Base-by-base conservation (phyloP, 306 rosid species). In the Citrullus amarus region DNA sequence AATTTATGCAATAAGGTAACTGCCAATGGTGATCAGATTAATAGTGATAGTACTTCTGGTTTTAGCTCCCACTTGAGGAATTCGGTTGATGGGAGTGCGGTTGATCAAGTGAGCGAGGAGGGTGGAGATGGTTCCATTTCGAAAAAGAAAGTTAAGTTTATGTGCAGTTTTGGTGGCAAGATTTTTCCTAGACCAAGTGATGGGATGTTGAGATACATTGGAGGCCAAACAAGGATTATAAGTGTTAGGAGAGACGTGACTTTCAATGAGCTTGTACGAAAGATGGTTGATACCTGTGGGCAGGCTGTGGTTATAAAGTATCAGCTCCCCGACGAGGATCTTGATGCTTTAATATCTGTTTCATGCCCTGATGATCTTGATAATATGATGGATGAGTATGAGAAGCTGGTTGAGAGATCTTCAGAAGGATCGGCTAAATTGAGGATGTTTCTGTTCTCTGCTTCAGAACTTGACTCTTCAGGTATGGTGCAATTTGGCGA, bases 311-410 rank as follows among this genome's bases (percentile, higher is more conserved):
- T 85, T 84, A 88, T 94, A 51, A 94, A 94, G 82, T 94, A 94
- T 78, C 98, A 94, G 84, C 93, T 94, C 14, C 97, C 93, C 0
- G 93, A 88, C 2, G 96, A 94, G 90, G 98, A 94, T 83, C 98
- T 94, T 44, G 98, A 93, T 82, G 91, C 97, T 0, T 84, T 93
- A 83, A 94, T 93, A 7, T 90, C 97, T 0, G 87, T 93, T 83
- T 88, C 98, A 0, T 88, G 96, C 81, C 85, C 86, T 0, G 98
- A 92, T 70, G 98, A 93, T 88, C 88, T 93, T 82, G 98, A 92
- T 43, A 92, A 90, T 78, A 92, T 93, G 98, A 87, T 89, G 92
- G 98, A 93, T 62, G 98, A 93, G 86, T 93, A 86, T 80, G 96
- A 88, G 34, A 93, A 88, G 78, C 80, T 93, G 77, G 83, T 85